Evolutionary conservation across 768 basidiomycete species (phyloP).

Genomic region (Cystofilobasidium macerans): DNA sequence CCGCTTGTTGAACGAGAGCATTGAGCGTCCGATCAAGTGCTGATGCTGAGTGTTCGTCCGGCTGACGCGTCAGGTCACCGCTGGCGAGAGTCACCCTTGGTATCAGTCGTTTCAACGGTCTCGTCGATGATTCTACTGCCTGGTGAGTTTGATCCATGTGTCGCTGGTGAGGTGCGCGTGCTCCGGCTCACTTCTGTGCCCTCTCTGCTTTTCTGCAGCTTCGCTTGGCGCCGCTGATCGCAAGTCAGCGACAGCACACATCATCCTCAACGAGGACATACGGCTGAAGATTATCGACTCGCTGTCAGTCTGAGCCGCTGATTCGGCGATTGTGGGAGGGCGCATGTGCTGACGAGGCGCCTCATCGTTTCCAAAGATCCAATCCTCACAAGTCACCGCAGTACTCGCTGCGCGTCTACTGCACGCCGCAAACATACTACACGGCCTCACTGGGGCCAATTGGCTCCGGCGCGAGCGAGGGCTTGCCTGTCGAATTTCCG

Average conservation of each 20-base stretch:
- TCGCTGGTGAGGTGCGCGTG: background rate
- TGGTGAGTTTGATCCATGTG: slow-evolving; percentile 6
- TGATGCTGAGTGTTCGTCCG: too few relatives aligned
- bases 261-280: slow-evolving; percentile 3
- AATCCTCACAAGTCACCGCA: slow-evolving; percentile 28
- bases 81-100: slow-evolving; percentile 17
- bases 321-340: background rate
- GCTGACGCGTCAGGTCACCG: background rate
- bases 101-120: slow-evolving; percentile 5
- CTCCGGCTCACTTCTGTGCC: too few relatives aligned
- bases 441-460: slow-evolving; percentile 22
- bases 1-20: too few relatives aligned
- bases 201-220: background rate
- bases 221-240: slow-evolving; percentile 8
- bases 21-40: too few relatives aligned
- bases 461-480: slow-evolving; percentile 17
- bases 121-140: slow-evolving; percentile 1
- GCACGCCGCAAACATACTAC: slow-evolving; percentile 38
- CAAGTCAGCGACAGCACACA: background rate
- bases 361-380: slow-evolving; percentile 8
- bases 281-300: slow-evolving; percentile 6
- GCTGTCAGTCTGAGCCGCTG: slow-evolving; percentile 1
- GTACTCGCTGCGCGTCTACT: slow-evolving; percentile 37
- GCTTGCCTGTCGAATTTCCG: slow-evolving; percentile 70
- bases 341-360: background rate